These are phyloP conservation scores for Naganishia antarctica DNA, from an alignment of 768 basidiomycete species.

Conservation along the genomic window DNA sequence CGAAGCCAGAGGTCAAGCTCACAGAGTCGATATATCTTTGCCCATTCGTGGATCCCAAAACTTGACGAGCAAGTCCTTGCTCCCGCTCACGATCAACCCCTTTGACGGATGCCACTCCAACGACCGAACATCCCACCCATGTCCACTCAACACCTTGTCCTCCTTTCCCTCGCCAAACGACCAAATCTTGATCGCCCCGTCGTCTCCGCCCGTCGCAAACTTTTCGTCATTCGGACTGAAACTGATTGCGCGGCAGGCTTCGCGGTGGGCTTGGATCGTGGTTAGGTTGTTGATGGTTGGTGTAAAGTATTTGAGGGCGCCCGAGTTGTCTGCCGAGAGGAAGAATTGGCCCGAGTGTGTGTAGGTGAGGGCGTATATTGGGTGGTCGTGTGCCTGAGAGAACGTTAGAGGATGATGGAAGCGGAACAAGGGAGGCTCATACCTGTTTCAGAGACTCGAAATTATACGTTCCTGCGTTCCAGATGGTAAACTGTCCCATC, in stretches of 20 bases:
- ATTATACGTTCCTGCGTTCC: conserved; percentile 99
- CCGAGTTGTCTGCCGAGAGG: conserved; percentile 84
- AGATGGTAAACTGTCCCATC: conserved; percentile 94
- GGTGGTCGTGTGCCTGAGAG: conserved; percentile 74
- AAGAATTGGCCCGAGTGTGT: conserved; percentile 91
- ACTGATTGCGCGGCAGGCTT: conserved; percentile 83
- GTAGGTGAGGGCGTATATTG: conserved; percentile 82
- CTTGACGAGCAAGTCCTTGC: conserved; percentile 96
- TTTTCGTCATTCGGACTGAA: conserved; percentile 87
- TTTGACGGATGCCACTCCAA: conserved; percentile 99
- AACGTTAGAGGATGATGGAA: not conserved
- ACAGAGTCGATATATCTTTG: conserved; percentile 85
- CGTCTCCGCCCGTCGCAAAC: conserved; percentile 93
- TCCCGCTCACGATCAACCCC: conserved; percentile 87
- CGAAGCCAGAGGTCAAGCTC: conserved; percentile 46
- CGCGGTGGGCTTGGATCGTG: conserved; percentile 87
- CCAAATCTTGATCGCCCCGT: conserved; percentile 92
- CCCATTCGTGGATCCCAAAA: conserved; percentile 98
- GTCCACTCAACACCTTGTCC: conserved; percentile 80
- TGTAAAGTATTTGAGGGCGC: conserved; percentile 97
- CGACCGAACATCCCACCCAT: conserved; percentile 73
- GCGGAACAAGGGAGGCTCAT: not conserved
- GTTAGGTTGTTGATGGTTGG: conserved; percentile 98
- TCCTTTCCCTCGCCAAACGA: conserved; percentile 84
- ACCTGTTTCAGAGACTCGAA: conserved; percentile 96